Evolutionary conservation across 208 protist species (phyloP), one percentile per base, ranked within the genome.

Genomic region (Leishmania tropica): DNA sequence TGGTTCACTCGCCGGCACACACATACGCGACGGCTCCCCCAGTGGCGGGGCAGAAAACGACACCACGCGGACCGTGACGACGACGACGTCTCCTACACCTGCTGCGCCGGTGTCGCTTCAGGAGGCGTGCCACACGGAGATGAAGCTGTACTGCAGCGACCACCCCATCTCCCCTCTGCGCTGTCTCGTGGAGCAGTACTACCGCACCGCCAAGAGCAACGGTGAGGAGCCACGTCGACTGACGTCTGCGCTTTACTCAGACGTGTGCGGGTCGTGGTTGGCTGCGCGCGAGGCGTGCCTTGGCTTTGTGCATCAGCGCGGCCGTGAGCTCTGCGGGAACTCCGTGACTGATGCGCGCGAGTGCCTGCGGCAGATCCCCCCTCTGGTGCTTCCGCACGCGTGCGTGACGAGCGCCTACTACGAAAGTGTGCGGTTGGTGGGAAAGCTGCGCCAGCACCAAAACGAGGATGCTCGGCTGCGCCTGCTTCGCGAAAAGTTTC

Each of bases 361-460:
- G 51, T 95, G 92, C 80, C 87, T 96, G 7, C 93, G 93, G 24
- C 83, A 85, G 35, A 79, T 94, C 1, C 88, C 91, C 1, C 79
- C 83, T 3, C 54, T 68, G 10, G 35, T 84, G 17, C 85, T 95
- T 4, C 92, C 92, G 11, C 40, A 58, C 40, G 75, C 82, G 8
- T 96, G 93, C 79, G 86, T 83, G 56, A 48, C 89, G 75, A 95
- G 87, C n/a, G 86, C 81, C 67, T 96, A 96, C 88, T 95, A 94
- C 85, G 83, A 81, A n/a, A 90, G 88, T 47, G 93, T 96, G n/a
- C 72, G 87, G 42, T 84, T 96, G 62, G 84, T 91, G 37, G 90
- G 90, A 6, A 86, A 80, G 80, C 78, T 93, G 78, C 86, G 83
- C 76, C 67, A 85, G 60, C 76, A 83, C 42, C 60, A 84, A 53